Base-by-base conservation (phyloP, 2,329 filamentous ascomycete species). In the Aureobasidium sp. region DNA sequence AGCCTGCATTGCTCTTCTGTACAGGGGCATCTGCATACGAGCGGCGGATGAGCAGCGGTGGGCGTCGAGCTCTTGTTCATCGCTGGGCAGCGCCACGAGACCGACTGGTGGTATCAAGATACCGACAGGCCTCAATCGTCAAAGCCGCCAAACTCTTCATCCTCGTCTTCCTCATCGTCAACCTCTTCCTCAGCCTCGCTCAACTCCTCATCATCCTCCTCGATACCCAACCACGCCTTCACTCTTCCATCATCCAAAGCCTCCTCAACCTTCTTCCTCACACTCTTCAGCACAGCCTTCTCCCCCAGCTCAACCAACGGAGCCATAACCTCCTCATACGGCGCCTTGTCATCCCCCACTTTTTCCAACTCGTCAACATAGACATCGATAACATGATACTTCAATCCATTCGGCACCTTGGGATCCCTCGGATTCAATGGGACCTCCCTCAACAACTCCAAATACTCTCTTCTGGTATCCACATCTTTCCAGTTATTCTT, bases 281-380 rank as follows among this genome's bases (percentile, higher is more conserved):
- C 85, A 27, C 85, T 82, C 76, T 91, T 94, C 61, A 86, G 86
- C 45, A 83, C 82, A 44, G 82, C 85, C 62, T 79, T 75, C 67
- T 78, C 76, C 50, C 78, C 78, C 69, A 90, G 73, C 52, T 71
- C 77, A 71, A 82, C 79, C 35, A 90, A 77, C 37, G 86, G 77
- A 64, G 73, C 73, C 29, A 85, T 77, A 58, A 90, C 65, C 35
- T 70, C 71, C 61, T 80, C 76, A 27, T 87, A 68, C 42, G 70
- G 72, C 60, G 72, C 69, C 39, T 82, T 78, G 59, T 85, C 83
- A 39, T 82, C 78, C 59, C 85, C 83, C 37, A 85, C 83, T 70
- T 86, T 87, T 74, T 92, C 89, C 68, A 92, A 75, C 80, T 97
- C 92, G 73, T 97, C 94, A 9, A 96, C 82, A 85, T 89, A 97